phyloP scores from a whole-genome alignment of 2,329 filamentous ascomycete genomes.

The Biscogniauxia sp. region DNA sequence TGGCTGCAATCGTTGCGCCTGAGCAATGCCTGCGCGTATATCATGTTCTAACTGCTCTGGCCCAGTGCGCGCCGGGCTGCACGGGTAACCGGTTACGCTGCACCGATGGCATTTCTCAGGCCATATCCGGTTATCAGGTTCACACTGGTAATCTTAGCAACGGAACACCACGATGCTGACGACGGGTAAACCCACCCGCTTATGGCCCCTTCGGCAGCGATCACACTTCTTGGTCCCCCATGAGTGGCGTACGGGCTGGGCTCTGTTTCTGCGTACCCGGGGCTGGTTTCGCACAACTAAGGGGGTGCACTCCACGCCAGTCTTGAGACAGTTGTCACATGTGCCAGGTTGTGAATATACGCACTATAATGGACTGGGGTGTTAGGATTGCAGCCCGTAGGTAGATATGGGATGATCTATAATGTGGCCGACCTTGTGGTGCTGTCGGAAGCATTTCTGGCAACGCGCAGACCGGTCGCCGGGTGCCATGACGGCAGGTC shows the following conservation, averaged over 20 bases:
- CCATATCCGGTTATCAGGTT: background rate
- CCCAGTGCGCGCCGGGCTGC: background rate
- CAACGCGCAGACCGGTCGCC: background rate
- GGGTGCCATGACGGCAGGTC: background rate
- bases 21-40: background rate
- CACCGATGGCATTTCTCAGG: background rate
- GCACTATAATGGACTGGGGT: background rate
- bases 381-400: background rate
- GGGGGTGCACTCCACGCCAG: background rate
- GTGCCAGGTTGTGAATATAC: background rate
- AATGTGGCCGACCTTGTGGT: background rate
- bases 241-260: background rate
- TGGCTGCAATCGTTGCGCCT: background rate
- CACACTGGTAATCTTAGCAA: background rate
- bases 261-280: background rate
- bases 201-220: background rate
- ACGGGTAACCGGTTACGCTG: background rate
- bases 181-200: background rate
- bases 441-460: background rate
- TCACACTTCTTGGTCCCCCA: background rate
- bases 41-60: background rate
- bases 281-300: background rate
- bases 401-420: background rate
- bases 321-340: background rate
- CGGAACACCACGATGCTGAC: background rate